Evolutionary conservation across 495 filamentous ascomycete genomes (phyloP).

Genomic region (Glonium stellatum): DNA sequence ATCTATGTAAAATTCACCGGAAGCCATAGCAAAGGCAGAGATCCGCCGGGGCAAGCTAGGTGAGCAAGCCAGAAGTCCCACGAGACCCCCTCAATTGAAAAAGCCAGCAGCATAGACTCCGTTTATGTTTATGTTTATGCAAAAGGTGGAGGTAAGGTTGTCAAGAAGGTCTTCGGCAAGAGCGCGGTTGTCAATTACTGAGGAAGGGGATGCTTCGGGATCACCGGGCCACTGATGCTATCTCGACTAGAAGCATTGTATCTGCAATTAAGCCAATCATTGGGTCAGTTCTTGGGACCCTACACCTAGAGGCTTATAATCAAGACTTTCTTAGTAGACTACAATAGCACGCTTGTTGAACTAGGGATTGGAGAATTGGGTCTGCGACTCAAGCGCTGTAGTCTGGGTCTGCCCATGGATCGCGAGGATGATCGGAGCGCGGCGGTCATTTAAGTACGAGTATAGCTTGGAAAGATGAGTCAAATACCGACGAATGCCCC

Average conservation of each 20-base stretch:
- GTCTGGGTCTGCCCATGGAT: slow-evolving; percentile 6
- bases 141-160: neutral
- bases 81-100: slow-evolving; percentile 11
- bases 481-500: neutral
- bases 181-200: slow-evolving; percentile 6
- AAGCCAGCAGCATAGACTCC: slow-evolving; percentile 12
- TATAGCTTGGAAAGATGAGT: neutral
- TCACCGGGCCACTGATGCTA: slow-evolving; percentile 12
- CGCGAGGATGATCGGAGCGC: slow-evolving; percentile 3
- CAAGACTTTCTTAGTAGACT: slow-evolving; percentile 7
- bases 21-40: slow-evolving; percentile 5
- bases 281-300: neutral
- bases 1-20: slow-evolving; percentile 9
- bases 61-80: slow-evolving; percentile 10
- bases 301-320: neutral
- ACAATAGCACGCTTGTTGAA: slow-evolving; percentile 7
- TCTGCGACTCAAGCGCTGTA: slow-evolving; percentile 1
- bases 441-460: neutral
- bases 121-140: slow-evolving; percentile 5
- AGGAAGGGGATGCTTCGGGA: slow-evolving; percentile 1
- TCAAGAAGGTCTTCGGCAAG: slow-evolving; percentile 7
- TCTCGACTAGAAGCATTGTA: neutral
- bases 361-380: neutral
- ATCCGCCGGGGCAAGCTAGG: neutral
- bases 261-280: neutral